Conservation (phyloP, 495 filamentous ascomycete genomes). For the Haplographium delicatum region DNA sequence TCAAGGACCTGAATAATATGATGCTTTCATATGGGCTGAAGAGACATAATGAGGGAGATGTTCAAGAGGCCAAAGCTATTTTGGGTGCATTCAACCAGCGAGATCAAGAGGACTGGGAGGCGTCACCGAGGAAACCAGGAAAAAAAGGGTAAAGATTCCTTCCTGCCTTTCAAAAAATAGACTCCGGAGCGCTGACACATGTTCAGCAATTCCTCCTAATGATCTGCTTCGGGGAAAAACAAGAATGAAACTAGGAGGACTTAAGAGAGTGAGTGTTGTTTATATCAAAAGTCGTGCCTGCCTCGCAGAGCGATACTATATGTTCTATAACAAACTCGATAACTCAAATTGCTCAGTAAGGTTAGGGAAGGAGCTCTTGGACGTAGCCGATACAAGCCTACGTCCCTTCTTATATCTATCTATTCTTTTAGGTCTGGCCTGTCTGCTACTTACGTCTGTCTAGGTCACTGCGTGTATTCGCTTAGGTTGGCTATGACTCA, state of each 20-base stretch:
- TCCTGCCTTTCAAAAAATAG: too few relatives aligned
- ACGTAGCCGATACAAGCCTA: neutral
- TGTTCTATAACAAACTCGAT: neutral
- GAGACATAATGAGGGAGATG: neutral
- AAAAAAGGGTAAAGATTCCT: too few relatives aligned
- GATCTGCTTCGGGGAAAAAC: neutral
- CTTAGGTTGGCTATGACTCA: neutral
- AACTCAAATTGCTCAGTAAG: neutral
- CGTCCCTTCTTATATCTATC: neutral
- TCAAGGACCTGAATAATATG: neutral
- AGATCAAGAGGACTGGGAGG: too few relatives aligned
- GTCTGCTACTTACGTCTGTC: neutral
- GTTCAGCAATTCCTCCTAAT: too few relatives aligned
- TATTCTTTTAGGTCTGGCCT: neutral
- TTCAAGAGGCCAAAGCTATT: conserved; percentile 1
- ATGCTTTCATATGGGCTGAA: conserved; percentile 1
- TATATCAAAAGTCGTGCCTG: neutral
- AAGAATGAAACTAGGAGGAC: neutral
- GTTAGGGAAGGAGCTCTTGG: neutral
- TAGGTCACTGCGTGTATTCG: neutral
- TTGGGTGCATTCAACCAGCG: neutral
- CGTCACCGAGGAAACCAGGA: too few relatives aligned
- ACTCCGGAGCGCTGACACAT: too few relatives aligned
- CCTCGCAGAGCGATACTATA: neutral
- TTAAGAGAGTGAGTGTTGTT: neutral